Evolutionary conservation across 257 asterid species (phyloP).

Genomic region (Knoxia roxburghii): DNA sequence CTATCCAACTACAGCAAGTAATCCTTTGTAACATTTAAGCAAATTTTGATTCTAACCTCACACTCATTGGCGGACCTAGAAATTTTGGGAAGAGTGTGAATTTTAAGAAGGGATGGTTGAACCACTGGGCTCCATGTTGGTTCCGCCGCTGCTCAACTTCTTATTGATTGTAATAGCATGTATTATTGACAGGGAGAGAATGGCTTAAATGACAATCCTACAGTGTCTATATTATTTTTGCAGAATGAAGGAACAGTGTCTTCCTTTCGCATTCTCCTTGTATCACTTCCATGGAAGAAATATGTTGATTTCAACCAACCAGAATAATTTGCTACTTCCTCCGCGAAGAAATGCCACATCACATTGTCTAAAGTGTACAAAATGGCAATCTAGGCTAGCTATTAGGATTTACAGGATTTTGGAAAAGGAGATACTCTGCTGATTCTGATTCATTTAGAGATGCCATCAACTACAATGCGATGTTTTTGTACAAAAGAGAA

Average conservation of each 20-base stretch:
- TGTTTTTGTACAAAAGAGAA: conserved; percentile 5
- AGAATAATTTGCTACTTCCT: too few species aligned
- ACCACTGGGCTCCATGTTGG: too few species aligned
- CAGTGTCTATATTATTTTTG: too few species aligned
- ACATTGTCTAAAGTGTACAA: not conserved
- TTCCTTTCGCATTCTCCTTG: not conserved
- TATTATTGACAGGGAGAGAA: too few species aligned
- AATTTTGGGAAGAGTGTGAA: too few species aligned
- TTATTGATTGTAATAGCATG: too few species aligned
- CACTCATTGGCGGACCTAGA: too few species aligned
- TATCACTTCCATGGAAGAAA: not conserved
- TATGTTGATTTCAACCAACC: not conserved
- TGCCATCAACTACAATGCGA: not conserved
- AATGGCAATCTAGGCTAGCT: not conserved
- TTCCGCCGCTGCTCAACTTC: too few species aligned
- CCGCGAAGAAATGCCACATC: too few species aligned
- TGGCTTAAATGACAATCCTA: too few species aligned
- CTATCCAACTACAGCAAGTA: not conserved
- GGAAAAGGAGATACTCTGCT: not conserved
- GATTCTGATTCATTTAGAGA: not conserved
- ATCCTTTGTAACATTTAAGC: not conserved
- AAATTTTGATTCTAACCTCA: too few species aligned
- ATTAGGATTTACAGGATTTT: not conserved
- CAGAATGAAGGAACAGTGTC: not conserved
- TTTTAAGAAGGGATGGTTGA: too few species aligned